A percentile compares a stretch with the other conserved stretches of the same genome.
phyloP scores from a whole-genome alignment of 352 stramenopile genomes.

The Phytophthora sp. region DNA sequence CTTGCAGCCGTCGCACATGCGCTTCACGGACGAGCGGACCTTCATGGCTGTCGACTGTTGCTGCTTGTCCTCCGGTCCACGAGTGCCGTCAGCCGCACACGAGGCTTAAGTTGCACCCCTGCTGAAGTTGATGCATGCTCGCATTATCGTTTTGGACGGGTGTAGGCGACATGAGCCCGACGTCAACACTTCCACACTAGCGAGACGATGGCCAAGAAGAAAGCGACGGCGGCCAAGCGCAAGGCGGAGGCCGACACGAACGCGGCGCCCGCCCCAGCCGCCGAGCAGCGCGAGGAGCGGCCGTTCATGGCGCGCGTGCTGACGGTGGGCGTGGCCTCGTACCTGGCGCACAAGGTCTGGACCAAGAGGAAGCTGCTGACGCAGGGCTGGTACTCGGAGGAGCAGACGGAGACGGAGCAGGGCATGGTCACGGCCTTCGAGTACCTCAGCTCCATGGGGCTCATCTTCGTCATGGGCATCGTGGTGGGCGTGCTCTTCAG shows the following conservation, averaged over 20 bases:
- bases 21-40: constrained; percentile 91
- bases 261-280: background rate
- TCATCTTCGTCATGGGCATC: constrained; percentile 76
- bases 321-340: constrained; percentile 72
- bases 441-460: constrained; percentile 79
- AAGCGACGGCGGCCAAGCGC: constrained; percentile 9
- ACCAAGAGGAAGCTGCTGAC: constrained; percentile 71
- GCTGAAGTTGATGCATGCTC: no score
- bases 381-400: constrained; percentile 65
- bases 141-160: no score
- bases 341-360: constrained; percentile 83
- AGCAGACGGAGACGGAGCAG: constrained; percentile 57
- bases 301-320: constrained; percentile 62
- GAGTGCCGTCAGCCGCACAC: constrained; percentile 28
- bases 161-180: no score
- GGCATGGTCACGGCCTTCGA: constrained; percentile 79
- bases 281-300: constrained; percentile 23
- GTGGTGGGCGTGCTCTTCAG: constrained; percentile 60
- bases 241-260: constrained; percentile 19
- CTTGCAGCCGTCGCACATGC: constrained; percentile 93
- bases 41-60: constrained; percentile 72
- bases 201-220: constrained; percentile 6
- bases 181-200: background rate
- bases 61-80: constrained; percentile 24
- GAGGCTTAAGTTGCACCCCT: no score